Base-by-base conservation (phyloP, 2,329 filamentous ascomycete genomes). In the Pseudogymnoascus sp. region DNA sequence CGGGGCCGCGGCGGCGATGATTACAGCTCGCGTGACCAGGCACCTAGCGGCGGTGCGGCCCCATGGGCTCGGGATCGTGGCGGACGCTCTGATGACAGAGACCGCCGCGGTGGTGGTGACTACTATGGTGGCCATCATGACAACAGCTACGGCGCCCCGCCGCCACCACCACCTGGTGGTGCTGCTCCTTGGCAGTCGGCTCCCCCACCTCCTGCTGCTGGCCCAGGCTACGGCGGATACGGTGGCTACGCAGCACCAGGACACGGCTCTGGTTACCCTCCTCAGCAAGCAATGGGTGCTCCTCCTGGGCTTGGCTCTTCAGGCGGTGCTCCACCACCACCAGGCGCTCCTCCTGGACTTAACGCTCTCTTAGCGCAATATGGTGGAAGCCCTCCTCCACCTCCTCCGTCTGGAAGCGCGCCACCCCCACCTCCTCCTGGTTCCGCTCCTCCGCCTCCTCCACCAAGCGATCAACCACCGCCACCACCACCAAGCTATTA, bases 291-390 rank as follows among this genome's bases (percentile, higher is more conserved):
- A 18, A 80, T 81, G 75, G 76, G 77, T 61, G 83, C 83, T 64
- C 80, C 84, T 67, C 82, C 84, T 61, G 82, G 81, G 40, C 76
- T 80, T 73, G 76, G 75, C 59, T 75, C 74, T 38, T 77, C 80
- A 61, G 78, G 78, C 28, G 72, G 80, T 79, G 14, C 76, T 77
- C 67, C 75, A 70, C 65, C 59, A 23, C 69, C 72, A 49, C 69
- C 74, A 49, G 76, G 77, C 56, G 76, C 77, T 63, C 77, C 77
- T 40, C 75, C 76, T 66, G 81, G 79, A 61, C 77, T 86, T 49
- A 86, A 83, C 71, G 83, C 85, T 56, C 78, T 90, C 64, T 87
- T 89, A 70, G 85, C 89, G 74, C 86, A 87, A 70, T 90, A 83
- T 40, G 79, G 75, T 65, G 76, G 75, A 46, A 77, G 80, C 59